Percentiles rank a stretch among this genome's conserved stretches.
Conservation (phyloP, 192 early-diverging fungal species). For the Phlyctochytrium arcticum region DNA sequence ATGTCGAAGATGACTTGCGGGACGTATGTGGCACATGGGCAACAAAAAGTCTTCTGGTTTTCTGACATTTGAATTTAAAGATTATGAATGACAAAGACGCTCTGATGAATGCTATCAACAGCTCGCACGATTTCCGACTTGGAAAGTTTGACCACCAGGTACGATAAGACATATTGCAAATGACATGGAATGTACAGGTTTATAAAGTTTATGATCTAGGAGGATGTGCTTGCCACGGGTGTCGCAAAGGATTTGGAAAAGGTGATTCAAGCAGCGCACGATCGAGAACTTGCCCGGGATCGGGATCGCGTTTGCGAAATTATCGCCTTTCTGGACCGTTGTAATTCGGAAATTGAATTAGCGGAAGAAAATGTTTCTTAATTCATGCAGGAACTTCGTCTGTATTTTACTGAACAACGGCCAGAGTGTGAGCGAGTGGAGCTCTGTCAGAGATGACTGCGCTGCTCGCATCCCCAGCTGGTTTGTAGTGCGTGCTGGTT, state of each 20-base stretch:
- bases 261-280: slow-evolving; percentile 42
- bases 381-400: background rate
- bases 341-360: slow-evolving; percentile 48
- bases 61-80: slow-evolving; percentile 17
- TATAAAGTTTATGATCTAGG: slow-evolving; percentile 30
- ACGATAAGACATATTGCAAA: too few species aligned
- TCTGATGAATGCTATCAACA: slow-evolving; percentile 54
- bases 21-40: slow-evolving; percentile 21
- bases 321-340: slow-evolving; percentile 51
- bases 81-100: slow-evolving; percentile 58
- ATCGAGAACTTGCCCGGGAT: slow-evolving; percentile 48
- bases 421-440: background rate
- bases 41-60: too few species aligned
- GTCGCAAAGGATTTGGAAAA: slow-evolving; percentile 44
- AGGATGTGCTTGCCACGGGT: slow-evolving; percentile 52
- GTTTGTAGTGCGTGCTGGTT: slow-evolving; percentile 7
- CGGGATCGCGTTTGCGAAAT: slow-evolving; percentile 55
- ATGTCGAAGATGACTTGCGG: slow-evolving; percentile 25
- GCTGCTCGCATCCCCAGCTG: background rate
- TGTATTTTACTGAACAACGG: background rate
- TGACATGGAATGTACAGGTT: too few species aligned
- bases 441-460: background rate
- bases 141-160: slow-evolving; percentile 54
- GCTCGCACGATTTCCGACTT: slow-evolving; percentile 56
- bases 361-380: slow-evolving; percentile 55